Evolutionary conservation across 169 alveolate genomes (phyloP).

Genomic region (Plasmodium yoelii): DNA sequence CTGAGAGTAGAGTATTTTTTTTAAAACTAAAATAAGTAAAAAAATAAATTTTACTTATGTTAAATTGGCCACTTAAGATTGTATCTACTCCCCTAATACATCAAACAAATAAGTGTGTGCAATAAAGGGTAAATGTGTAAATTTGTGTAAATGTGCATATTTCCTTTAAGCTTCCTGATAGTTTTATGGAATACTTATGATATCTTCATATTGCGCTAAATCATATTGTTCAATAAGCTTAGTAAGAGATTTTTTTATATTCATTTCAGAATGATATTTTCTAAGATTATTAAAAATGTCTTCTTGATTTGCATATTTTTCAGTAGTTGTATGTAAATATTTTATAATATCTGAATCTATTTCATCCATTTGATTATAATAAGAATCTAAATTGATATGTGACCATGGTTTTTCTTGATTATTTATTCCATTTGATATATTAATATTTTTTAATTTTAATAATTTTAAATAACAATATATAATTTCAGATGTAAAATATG

Average conservation of each 20-base stretch:
- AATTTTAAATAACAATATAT: conserved; percentile 69
- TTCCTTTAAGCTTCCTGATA: too few relatives aligned
- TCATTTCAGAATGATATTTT: conserved; percentile 71
- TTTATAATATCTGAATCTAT: conserved; percentile 59
- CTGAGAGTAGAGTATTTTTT: too few relatives aligned
- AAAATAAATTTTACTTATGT: too few relatives aligned
- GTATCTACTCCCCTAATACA: too few relatives aligned
- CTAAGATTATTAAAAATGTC: conserved; percentile 51
- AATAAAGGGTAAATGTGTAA: too few relatives aligned
- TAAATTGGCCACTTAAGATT: too few relatives aligned
- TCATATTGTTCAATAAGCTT: conserved; percentile 71
- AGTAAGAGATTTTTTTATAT: conserved; percentile 58
- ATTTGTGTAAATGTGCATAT: too few relatives aligned
- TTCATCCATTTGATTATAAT: conserved; percentile 51
- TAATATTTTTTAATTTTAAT: conserved; percentile 59
- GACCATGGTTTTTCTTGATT: conserved; percentile 76
- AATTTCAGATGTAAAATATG: conserved; percentile 70
- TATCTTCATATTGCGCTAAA: conserved; percentile 68
- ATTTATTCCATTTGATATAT: conserved; percentile 44
- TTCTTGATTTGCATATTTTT: conserved; percentile 71
- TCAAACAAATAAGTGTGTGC: too few relatives aligned
- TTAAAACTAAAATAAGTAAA: too few relatives aligned
- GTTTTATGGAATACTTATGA: conserved; percentile 48
- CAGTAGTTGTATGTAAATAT: conserved; percentile 60
- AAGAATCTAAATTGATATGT: conserved; percentile 52